Base-by-base conservation (phyloP, 2,329 filamentous ascomycete species). In the Bipolaris zeicola region DNA sequence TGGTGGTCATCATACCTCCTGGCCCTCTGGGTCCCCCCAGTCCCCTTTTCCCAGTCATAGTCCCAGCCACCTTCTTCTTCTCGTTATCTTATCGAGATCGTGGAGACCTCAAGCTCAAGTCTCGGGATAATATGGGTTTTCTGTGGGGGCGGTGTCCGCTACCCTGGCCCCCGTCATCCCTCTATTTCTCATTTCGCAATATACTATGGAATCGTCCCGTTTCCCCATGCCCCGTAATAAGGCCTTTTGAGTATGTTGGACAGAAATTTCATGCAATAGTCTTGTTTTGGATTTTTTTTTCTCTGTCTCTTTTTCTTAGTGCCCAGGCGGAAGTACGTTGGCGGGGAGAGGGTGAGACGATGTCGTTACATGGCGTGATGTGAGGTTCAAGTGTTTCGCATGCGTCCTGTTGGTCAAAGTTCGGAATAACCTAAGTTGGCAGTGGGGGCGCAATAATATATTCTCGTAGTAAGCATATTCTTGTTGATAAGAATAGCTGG, bases 1-100 rank as follows among this genome's bases (percentile, higher is more conserved):
- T 64, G 68, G 70, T 18, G 44, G 28, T 16, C n/a, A 11, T 2
- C 26, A 28, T 28, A 10, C 26, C 26, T 6, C 26, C 26, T 10
- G 26, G 26, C 26, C 26, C 8, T 28, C 26, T 28, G 26, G 26
- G 26, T 3, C 8, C 8, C 26, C 26, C 7, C 26, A 28, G 26
- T 28, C 8, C 8, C 26, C 26, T 4, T 28, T 28, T 28, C 26
- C 26, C 26, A 10, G 26, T 4, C 2, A 0, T 1, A 4, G 26
- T 45, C 20, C 28, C 43, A 46, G 31, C 43, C 43, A 46, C 43
- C n/a, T 34, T 33, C 24, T 46, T 28, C 26, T 28, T 28, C 8
- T 28, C 26, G 26, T 28, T 33, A 34, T 34, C 28, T 34, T 22
- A 34, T 34, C 43, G 26, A 22, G 6, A 34, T 34, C 5, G 33